These are phyloP conservation scores for Nothophoma quercina DNA, from an alignment of 2,329 filamentous ascomycete genomes.

Conservation along the genomic window DNA sequence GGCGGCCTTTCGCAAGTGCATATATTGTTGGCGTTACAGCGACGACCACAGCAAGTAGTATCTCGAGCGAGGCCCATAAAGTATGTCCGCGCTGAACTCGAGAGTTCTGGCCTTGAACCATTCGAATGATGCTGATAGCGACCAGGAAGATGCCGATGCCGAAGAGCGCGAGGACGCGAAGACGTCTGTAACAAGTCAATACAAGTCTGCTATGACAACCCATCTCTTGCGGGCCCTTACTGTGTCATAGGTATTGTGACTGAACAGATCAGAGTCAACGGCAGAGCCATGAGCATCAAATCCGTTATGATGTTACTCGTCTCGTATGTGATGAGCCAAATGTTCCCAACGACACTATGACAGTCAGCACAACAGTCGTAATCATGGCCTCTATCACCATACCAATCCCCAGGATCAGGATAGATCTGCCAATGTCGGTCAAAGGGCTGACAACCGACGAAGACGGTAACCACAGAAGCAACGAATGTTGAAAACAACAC, in stretches of 20 bases:
- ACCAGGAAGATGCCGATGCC: constrained; percentile 28
- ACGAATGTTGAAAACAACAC: constrained; percentile 20
- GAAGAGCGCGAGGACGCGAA: constrained; percentile 27
- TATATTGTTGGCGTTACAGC: constrained; percentile 29
- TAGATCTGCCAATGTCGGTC: constrained; percentile 23
- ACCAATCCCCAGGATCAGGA: constrained; percentile 29
- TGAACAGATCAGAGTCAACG: constrained; percentile 21
- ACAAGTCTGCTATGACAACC: too few relatives aligned
- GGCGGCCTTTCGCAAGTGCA: constrained; percentile 22
- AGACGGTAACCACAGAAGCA: constrained; percentile 23
- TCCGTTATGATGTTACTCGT: constrained; percentile 29
- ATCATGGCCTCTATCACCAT: not conserved
- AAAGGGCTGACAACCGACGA: constrained; percentile 22
- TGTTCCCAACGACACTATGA: constrained; percentile 25
- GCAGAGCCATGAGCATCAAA: constrained; percentile 24
- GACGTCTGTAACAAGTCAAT: constrained; percentile 10
- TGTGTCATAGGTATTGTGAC: constrained; percentile 20
- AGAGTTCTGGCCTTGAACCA: constrained; percentile 20
- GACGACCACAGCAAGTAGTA: constrained; percentile 24
- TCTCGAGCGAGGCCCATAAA: constrained; percentile 25
- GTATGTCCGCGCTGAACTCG: constrained; percentile 23
- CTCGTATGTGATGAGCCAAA: constrained; percentile 30
- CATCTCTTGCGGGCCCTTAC: too few relatives aligned
- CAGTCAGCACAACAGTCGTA: not conserved
- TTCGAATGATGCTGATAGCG: constrained; percentile 25